A percentile compares a stretch with the other conserved stretches of the same genome.
These are phyloP conservation scores for Lodderomyces theae DNA, from an alignment of 1,139 yeast species.

Conservation along the genomic window DNA sequence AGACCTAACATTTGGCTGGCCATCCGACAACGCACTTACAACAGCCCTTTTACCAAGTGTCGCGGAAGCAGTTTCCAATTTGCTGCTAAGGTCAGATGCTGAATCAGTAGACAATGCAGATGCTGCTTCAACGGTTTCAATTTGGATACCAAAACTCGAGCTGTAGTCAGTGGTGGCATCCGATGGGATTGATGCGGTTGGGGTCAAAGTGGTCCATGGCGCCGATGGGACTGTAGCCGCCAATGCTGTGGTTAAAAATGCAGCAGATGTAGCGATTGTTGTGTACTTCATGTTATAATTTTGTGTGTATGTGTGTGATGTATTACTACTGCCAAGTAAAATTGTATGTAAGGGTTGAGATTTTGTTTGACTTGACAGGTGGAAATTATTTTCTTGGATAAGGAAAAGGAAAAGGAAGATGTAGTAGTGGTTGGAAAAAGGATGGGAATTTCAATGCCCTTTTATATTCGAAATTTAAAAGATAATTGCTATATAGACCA, in stretches of 20 bases:
- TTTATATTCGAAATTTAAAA: not conserved
- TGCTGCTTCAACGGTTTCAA: constrained; percentile 43
- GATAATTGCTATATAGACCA: no score
- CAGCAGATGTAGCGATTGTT: constrained; percentile 19
- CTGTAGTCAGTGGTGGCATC: constrained; percentile 64
- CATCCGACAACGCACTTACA: constrained; percentile 18
- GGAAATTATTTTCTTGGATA: no score
- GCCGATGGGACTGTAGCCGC: constrained; percentile 69
- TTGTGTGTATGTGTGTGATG: not conserved
- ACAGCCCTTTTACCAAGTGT: constrained; percentile 35
- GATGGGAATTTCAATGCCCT: not conserved
- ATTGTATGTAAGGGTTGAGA: not conserved
- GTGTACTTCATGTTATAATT: constrained; percentile 34
- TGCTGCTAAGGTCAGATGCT: constrained; percentile 19
- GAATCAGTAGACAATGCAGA: constrained; percentile 15
- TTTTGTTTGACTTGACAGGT: not conserved
- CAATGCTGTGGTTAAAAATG: constrained; percentile 28
- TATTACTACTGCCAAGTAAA: not conserved
- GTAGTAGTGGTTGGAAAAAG: not conserved
- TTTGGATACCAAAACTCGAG: constrained; percentile 67
- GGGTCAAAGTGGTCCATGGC: constrained; percentile 74
- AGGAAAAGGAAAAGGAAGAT: not conserved
- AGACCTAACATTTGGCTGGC: constrained; percentile 11
- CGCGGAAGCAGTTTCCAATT: constrained; percentile 16
- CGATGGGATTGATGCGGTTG: constrained; percentile 47